phyloP scores from a whole-genome alignment of 345 rosid genomes.

The Mercurialis annua region DNA sequence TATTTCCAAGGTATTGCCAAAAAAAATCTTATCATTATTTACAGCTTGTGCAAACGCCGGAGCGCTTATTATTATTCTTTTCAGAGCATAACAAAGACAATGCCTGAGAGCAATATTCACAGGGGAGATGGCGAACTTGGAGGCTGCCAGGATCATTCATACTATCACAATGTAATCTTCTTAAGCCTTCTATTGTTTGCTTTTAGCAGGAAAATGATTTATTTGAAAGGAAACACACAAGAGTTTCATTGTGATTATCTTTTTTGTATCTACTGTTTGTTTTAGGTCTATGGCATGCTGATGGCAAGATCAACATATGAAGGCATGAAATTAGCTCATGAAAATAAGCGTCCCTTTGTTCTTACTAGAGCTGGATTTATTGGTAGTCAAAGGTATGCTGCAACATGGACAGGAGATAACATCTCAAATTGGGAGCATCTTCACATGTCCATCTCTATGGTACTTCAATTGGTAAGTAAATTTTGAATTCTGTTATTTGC shows the following conservation, averaged over 20 bases:
- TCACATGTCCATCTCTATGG: slow-evolving; percentile 87
- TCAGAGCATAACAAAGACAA: slow-evolving; percentile 82
- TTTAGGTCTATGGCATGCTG: slow-evolving; percentile 81
- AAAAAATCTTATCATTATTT: slow-evolving; percentile 8
- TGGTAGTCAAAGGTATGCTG: slow-evolving; percentile 87
- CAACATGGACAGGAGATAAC: slow-evolving; percentile 96
- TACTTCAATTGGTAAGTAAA: slow-evolving; percentile 84
- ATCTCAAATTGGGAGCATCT: slow-evolving; percentile 91
- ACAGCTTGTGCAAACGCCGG: not conserved
- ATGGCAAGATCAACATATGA: slow-evolving; percentile 93
- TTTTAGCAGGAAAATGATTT: not conserved
- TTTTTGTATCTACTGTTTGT: not conserved
- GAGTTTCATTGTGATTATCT: not conserved
- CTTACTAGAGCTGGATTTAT: slow-evolving; percentile 94
- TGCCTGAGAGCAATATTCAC: slow-evolving; percentile 86
- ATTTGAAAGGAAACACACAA: not conserved
- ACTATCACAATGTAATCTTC: slow-evolving; percentile 80
- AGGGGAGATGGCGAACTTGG: slow-evolving; percentile 78
- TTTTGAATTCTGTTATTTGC: slow-evolving; percentile 15
- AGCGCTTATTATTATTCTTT: slow-evolving; percentile 22
- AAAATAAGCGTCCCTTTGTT: slow-evolving; percentile 81
- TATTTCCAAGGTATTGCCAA: slow-evolving; percentile 60
- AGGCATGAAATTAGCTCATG: slow-evolving; percentile 72
- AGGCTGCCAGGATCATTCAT: slow-evolving; percentile 67
- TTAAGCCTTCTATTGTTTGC: slow-evolving; percentile 13